Conservation (phyloP, 108 stramenopile genomes). For the Tribonema minus region DNA sequence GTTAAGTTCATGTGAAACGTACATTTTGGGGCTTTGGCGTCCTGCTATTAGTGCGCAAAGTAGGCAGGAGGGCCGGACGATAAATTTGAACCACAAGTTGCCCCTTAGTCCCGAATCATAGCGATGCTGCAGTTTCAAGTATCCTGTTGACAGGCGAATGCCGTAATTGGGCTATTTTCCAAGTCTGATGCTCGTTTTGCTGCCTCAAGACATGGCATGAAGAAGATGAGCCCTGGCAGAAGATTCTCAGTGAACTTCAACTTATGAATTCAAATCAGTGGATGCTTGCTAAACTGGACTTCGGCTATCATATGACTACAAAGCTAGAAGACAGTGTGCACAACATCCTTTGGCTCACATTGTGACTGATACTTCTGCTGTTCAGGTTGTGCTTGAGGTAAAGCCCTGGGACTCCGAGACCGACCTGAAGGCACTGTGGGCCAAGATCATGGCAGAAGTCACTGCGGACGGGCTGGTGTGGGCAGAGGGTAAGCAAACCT, state of each 20-base stretch:
- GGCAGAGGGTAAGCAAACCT: too few species aligned
- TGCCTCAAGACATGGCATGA: background rate
- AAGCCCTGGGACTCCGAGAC: conserved; percentile 56
- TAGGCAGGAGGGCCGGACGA: background rate
- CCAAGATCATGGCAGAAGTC: conserved; percentile 22
- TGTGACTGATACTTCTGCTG: too few species aligned
- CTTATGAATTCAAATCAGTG: too few species aligned
- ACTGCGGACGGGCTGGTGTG: conserved; percentile 38
- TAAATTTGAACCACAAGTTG: background rate
- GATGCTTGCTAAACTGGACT: too few species aligned
- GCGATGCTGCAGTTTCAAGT: too few species aligned
- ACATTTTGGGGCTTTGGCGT: background rate
- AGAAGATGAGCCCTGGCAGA: background rate
- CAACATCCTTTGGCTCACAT: too few species aligned
- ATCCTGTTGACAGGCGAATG: too few species aligned
- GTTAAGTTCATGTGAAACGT: background rate
- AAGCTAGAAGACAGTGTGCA: too few species aligned
- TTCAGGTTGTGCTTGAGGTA: conserved; percentile 54
- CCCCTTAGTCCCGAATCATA: too few species aligned
- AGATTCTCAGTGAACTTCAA: background rate
- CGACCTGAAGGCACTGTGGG: conserved; percentile 44
- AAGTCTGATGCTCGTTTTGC: background rate
- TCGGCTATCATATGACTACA: too few species aligned
- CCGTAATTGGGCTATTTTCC: too few species aligned
- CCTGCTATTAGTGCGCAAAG: background rate